Percentiles rank a stretch among this genome's conserved stretches.
Conservation (phyloP, 768 basidiomycete species). For the Leucocoprinus birnbaumii region DNA sequence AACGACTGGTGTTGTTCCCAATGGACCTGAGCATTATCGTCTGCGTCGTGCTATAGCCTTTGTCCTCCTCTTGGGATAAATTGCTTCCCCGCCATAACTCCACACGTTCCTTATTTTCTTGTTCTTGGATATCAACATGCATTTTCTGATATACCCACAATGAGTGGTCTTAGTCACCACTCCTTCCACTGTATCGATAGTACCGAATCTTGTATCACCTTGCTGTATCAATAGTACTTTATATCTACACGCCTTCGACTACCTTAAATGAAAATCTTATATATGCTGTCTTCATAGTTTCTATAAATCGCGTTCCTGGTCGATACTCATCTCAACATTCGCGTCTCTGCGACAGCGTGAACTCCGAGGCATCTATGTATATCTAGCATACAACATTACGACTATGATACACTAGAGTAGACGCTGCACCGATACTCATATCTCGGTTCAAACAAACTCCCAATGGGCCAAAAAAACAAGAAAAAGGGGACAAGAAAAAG, state of each 20-base stretch:
- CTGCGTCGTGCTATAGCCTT: neutral
- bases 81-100: no score
- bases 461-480: slow-evolving; percentile 1
- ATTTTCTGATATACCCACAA: neutral
- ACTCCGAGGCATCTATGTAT: neutral
- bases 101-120: neutral
- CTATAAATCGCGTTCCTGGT: neutral
- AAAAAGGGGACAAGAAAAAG: neutral
- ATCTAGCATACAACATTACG: slow-evolving; percentile 19
- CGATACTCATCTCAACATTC: neutral
- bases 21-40: no score
- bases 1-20: no score
- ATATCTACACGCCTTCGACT: slow-evolving; percentile 11
- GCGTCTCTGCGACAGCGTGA: neutral
- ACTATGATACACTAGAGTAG: slow-evolving; percentile 9
- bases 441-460: no score
- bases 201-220: slow-evolving; percentile 6
- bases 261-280: neutral
- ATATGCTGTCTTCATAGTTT: neutral
- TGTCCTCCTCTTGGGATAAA: neutral
- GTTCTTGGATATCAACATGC: neutral
- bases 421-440: no score
- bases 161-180: neutral
- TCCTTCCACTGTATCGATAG: slow-evolving; percentile 12
- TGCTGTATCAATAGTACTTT: slow-evolving; percentile 7